Evolutionary conservation across 2,329 filamentous ascomycete genomes (phyloP), one percentile per base, ranked within the genome.

Genomic region (Aspergillus piperis): DNA sequence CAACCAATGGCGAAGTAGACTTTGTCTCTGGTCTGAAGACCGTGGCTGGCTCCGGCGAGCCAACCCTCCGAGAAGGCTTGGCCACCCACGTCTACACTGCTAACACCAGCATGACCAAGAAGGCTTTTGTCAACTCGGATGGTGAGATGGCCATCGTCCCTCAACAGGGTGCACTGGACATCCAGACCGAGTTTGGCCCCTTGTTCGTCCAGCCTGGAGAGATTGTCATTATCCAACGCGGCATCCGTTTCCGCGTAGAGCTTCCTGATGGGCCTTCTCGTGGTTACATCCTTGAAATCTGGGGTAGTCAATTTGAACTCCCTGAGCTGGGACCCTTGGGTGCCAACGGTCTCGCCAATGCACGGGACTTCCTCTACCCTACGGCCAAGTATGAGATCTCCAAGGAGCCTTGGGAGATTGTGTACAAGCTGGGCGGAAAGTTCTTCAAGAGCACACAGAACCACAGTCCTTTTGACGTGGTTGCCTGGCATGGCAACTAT

Each of bases 401-500:
- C n/a, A 82, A 83, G n/a, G 76, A 81, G 32, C 80, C 80, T 0
- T 78, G 80, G 53, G 87, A 87, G 80, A 78, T 90, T 2, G 77
- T 88, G 0, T 83, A 83, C 65, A 90, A 90, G 68, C 83, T 89
- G 49, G 81, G 81, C 1, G 87, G 87, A 1, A 80, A 82, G 44
- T 82, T 89, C 39, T 89, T 88, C 68, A 78, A 76, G 21, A 86
- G 83, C 57, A 81, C 80, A 21, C 88, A 90, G 69, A 79, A 78
- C 21, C 88, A 90, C 70, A 87, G 83, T 2, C 88, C 88, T 0
- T 91, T 90, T 68, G 88, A 90, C 65, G 88, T 90, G 1, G 86
- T 90, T 0, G 88, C 86, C 2, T 90, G 88, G 88, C 87, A 90
- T 66, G 88, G 88, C n/a, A 86, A 84, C 54, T 88, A 89, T 66